These are phyloP conservation scores for Ustilago shanxiensis DNA, from an alignment of 1,284 basidiomycete species.

Conservation along the genomic window DNA sequence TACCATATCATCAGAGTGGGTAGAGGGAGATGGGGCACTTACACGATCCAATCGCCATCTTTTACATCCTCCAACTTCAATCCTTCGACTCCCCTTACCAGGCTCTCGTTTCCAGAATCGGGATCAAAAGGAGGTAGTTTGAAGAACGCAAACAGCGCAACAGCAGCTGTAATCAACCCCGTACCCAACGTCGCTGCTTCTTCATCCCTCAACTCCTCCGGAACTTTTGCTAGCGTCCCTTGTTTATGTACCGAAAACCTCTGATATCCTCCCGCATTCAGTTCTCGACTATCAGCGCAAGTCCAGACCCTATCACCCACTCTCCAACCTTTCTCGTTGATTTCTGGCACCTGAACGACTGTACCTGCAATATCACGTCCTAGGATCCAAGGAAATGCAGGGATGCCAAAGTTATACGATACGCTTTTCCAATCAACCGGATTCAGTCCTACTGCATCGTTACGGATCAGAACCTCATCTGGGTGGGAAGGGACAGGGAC, in stretches of 20 bases:
- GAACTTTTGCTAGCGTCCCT: conserved; percentile 44
- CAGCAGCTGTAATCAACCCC: conserved; percentile 67
- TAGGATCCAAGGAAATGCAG: conserved; percentile 68
- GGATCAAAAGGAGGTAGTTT: conserved; percentile 15
- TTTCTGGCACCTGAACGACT: conserved; percentile 72
- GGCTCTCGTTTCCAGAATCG: conserved; percentile 1
- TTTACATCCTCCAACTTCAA: background rate
- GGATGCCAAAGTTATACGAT: conserved; percentile 62
- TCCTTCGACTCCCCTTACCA: background rate
- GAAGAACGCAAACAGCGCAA: conserved; percentile 60
- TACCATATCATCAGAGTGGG: background rate
- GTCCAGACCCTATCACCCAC: conserved; percentile 71
- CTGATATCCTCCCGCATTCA: conserved; percentile 60
- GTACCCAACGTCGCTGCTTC: conserved; percentile 63
- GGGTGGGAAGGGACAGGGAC: conserved; percentile 9
- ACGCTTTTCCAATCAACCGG: conserved; percentile 63
- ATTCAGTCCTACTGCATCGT: conserved; percentile 57
- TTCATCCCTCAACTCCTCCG: conserved; percentile 34
- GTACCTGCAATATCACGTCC: conserved; percentile 73
- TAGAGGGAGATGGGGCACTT: conserved; percentile 8
- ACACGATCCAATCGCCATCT: conserved; percentile 46
- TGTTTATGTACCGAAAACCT: conserved; percentile 43
- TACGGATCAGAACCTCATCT: conserved; percentile 51
- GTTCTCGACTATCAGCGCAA: conserved; percentile 60
- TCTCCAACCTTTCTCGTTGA: conserved; percentile 71